A percentile compares a stretch with the other conserved stretches of the same genome.
Evolutionary conservation across 2,329 filamentous ascomycete genomes (phyloP).

Genomic region (Fusarium beomiforme): DNA sequence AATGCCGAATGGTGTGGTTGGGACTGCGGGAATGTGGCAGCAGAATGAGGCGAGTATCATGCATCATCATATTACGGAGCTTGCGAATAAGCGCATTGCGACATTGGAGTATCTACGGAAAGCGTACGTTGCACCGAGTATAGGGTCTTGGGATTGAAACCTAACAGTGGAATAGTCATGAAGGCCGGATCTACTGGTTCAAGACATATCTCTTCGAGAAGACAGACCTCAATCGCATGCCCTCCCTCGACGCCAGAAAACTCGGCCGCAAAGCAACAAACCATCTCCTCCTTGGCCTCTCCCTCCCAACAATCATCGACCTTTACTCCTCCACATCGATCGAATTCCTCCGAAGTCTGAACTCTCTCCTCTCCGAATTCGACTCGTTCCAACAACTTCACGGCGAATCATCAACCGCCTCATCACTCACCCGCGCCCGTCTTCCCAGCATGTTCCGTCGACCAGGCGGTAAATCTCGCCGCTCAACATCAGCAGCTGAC

Average conservation of each 20-base stretch:
- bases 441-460: conserved; percentile 87
- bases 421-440: conserved; percentile 78
- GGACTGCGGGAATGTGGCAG: conserved; percentile 45
- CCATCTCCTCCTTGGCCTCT: conserved; percentile 91
- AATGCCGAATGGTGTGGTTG: conserved; percentile 31
- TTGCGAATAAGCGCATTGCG: conserved; percentile 90
- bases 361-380: conserved; percentile 88
- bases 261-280: conserved; percentile 91
- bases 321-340: conserved; percentile 80
- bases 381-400: conserved; percentile 92
- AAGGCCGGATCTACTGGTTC: conserved; percentile 97
- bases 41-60: conserved; percentile 60
- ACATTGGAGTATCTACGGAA: conserved; percentile 93
- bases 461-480: conserved; percentile 66
- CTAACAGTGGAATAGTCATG: conserved; percentile 68
- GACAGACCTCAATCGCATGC: conserved; percentile 79
- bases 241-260: conserved; percentile 86
- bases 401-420: conserved; percentile 77
- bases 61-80: conserved; percentile 79
- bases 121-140: conserved; percentile 71
- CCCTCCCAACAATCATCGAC: conserved; percentile 88
- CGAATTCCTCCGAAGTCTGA: conserved; percentile 89
- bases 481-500: conserved; percentile 61
- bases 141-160: not conserved
- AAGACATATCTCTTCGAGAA: conserved; percentile 95